Evolutionary conservation across 345 rosid species (phyloP), one percentile per base, ranked within the genome.

Genomic region (Camelina hispida): DNA sequence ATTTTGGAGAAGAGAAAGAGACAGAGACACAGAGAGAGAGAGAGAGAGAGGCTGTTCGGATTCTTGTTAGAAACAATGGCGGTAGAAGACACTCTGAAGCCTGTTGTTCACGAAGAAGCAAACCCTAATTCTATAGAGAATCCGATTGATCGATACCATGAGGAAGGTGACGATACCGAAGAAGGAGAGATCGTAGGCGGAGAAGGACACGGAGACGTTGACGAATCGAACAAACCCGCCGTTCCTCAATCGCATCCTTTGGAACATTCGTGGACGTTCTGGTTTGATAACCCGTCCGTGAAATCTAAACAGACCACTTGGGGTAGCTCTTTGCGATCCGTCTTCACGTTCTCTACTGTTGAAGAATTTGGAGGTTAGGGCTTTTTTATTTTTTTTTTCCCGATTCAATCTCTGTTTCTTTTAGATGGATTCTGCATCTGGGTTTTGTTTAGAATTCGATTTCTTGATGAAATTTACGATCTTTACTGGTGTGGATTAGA

Each of bases 231-330:
- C 67, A 76, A 80, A 74, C 71, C 85, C 22, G 68, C 47, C 12
- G 53, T 68, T 15, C 73, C 83, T 64, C 70, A 84, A 78, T 73
- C 87, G 13, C 88, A 91, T 78, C 94, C 83, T 0, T 88, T 91
- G 44, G 93, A 95, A 71, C 91, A 93, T 59, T 80, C 85, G 0
- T 93, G 98, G 99, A 93, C 98, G 25, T 90, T 93, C 76, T 93
- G 99, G 98, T 93, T 89, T 60, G 94, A 92, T 68, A 88, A 83
- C 58, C 90, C 88, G 2, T 62, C 78, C 20, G 85, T 82, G 14
- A 95, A 86, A 81, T 46, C 75, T 5, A 93, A 81, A 64, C 94
- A 85, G 66, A 52, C 79, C 52, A 35, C 78, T 37, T 93, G 97
- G 98, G 99, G 94, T n/a, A 86, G 84, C 54, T 81, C 94, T 25